Base-by-base conservation (phyloP, 2,329 filamentous ascomycete species). In the Triangularia verruculosa region DNA sequence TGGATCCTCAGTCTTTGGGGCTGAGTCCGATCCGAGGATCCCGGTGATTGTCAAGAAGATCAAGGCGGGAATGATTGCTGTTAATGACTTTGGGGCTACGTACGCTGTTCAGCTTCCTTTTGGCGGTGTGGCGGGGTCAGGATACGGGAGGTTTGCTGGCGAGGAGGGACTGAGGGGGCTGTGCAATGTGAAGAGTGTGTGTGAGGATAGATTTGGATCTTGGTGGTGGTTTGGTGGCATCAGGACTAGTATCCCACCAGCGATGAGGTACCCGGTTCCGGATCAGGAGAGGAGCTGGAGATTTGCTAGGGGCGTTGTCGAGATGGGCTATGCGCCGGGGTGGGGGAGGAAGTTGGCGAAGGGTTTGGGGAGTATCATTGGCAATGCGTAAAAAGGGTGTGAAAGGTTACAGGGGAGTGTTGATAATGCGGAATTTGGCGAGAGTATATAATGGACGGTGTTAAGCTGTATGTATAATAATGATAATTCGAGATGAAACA, bases 41-140 rank as follows among this genome's bases (percentile, higher is more conserved):
- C 77, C 83, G 15, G 79, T 79, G 15, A 86, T 96, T 27, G 86
- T 94, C 1, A 77, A 77, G 20, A 85, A 86, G 24, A 82, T 97
- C 59, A 86, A 89, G 66, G 88, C 90, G 0, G 95, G 95, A 53
- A 97, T 97, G 90, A 91, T 98, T 0, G 88, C 92, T 24, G 86
- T 99, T 70, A 99, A 99, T 75, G 95, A 99, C 78, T 99, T 99
- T 73, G 95, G 89, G 20, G 89, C 88, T 27, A 97, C 88, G 76
- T 99, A 99, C 74, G 92, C 94, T 59, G 93, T 96, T 7, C 93
- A 97, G 77, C 79, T 99, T 43, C 95, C 95, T 0, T 99, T 99
- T 76, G 95, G 95, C 39, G 95, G 93, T 61, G 87, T 91, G n/a
- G 87, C 86, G 63, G 94, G 93, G 0, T 96, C 91, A 24, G 95